Conservation (phyloP, 108 stramenopile species). For the Seminavis robusta region DNA sequence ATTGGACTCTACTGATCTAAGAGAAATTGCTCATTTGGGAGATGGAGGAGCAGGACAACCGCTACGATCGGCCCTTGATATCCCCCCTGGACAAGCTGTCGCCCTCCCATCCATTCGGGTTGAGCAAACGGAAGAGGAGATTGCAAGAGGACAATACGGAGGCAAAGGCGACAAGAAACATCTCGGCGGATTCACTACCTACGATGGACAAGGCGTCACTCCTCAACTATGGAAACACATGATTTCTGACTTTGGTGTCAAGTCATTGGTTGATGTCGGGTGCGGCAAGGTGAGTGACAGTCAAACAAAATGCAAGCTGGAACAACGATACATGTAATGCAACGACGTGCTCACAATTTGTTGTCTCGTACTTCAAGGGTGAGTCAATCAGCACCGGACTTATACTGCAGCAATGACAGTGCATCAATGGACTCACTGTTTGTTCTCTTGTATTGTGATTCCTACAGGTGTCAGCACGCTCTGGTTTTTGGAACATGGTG, state of each 20-base stretch:
- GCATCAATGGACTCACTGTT: too few species aligned
- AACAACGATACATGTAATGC: too few species aligned
- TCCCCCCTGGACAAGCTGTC: slow-evolving; percentile 28
- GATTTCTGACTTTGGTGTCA: slow-evolving; percentile 44
- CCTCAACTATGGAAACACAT: slow-evolving; percentile 51
- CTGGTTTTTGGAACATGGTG: slow-evolving; percentile 68
- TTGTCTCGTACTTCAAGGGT: too few species aligned
- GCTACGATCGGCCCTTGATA: too few species aligned
- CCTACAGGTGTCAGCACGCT: slow-evolving; percentile 55
- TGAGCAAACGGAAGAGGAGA: slow-evolving; percentile 18
- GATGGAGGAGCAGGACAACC: too few species aligned
- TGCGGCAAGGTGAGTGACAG: slow-evolving; percentile 82
- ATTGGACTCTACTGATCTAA: too few species aligned
- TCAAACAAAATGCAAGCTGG: too few species aligned
- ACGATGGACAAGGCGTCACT: slow-evolving; percentile 42
- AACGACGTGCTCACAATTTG: too few species aligned
- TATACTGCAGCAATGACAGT: too few species aligned
- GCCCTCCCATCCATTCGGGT: slow-evolving; percentile 35
- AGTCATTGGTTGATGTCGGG: slow-evolving; percentile 73
- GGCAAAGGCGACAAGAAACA: slow-evolving; percentile 67
- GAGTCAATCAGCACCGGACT: too few species aligned
- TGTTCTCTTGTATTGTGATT: too few species aligned
- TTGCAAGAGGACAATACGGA: slow-evolving; percentile 42
- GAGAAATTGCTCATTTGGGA: too few species aligned
- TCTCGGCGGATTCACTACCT: slow-evolving; percentile 68